Conservation (phyloP, 2,329 filamentous ascomycete species). For the Fusarium mexicanum region DNA sequence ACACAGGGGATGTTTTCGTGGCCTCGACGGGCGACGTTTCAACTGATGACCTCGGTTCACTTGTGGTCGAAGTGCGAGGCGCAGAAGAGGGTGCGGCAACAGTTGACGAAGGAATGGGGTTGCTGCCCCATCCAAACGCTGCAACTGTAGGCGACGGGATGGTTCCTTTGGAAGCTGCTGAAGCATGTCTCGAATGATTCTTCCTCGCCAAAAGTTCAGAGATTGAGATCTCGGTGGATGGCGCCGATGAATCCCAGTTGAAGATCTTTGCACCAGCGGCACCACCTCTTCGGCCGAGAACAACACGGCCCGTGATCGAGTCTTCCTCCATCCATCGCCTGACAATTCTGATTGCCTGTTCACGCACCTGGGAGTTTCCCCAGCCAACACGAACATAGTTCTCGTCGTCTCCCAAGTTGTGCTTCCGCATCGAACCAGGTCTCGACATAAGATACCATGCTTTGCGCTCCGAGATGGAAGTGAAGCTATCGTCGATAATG, state of each 20-base stretch:
- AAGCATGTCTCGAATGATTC: slow-evolving; percentile 41
- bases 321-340: slow-evolving; percentile 74
- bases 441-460: slow-evolving; percentile 73
- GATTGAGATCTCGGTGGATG: slow-evolving; percentile 62
- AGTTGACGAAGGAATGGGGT: slow-evolving; percentile 26
- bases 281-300: slow-evolving; percentile 50
- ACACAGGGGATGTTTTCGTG: slow-evolving; percentile 12
- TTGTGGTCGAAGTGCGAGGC: slow-evolving; percentile 6
- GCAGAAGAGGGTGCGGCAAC: slow-evolving; percentile 27
- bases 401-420: slow-evolving; percentile 66
- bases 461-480: slow-evolving; percentile 66
- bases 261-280: slow-evolving; percentile 62
- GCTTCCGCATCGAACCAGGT: slow-evolving; percentile 65
- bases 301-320: slow-evolving; percentile 62
- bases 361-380: slow-evolving; percentile 62
- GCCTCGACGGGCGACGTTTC: slow-evolving; percentile 17
- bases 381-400: slow-evolving; percentile 69
- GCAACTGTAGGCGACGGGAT: slow-evolving; percentile 41
- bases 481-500: slow-evolving; percentile 63
- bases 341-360: slow-evolving; percentile 66
- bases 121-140: slow-evolving; percentile 47
- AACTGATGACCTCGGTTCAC: slow-evolving; percentile 9
- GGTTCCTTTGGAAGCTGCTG: slow-evolving; percentile 36
- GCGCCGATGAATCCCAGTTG: slow-evolving; percentile 67
- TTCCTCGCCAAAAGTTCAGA: slow-evolving; percentile 47